Evolutionary conservation across 1,284 basidiomycete species (phyloP), one percentile per base, ranked within the genome.

Genomic region (Microbotryum lychnidis-dioicae): DNA sequence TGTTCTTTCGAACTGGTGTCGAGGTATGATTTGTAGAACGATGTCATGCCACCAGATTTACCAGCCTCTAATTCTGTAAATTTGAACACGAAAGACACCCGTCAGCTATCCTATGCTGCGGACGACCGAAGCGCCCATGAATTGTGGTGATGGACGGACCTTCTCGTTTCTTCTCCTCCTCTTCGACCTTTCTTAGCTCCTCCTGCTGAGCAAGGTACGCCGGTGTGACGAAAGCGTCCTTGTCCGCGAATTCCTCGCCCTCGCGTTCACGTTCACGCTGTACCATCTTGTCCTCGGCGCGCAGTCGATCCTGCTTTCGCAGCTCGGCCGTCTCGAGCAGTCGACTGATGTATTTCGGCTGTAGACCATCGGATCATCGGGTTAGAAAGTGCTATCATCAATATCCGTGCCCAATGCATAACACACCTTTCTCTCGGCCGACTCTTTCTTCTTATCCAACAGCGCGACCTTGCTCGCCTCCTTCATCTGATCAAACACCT

Each of bases 211-310:
- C 87, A 76, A 92, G 92, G 78, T 98, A 99, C 44, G 91, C 92
- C 72, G 92, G 89, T 1, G 96, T 99, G 50, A 98, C 93, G 72
- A 97, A 99, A 25, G 86, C 82, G 65, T 98, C 96, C 78, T 94
- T 98, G 77, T 91, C 94, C 53, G 81, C 82, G 75, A 91, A 99
- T 75, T 93, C 84, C 66, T 94, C 91, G 0, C 96, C 96, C 77
- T 99, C 96, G 27, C 82, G 79, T 74, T 93, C 90, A 23, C 96
- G 83, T 74, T 98, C 94, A 53, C 84, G 82, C 75, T 94, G 89
- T 71, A 97, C 87, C 86, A 93, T 89, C 80, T 97, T 97, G 77
- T 98, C 92, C 76, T 99, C 94, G 0, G 96, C 96, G 59, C 93
- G 81, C n/a, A 97, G 76, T 69, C 89, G 82, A 74, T 98, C 96